These are phyloP conservation scores for Globisporangium abappressorium DNA, from an alignment of 352 stramenopile genomes.

Conservation along the genomic window DNA sequence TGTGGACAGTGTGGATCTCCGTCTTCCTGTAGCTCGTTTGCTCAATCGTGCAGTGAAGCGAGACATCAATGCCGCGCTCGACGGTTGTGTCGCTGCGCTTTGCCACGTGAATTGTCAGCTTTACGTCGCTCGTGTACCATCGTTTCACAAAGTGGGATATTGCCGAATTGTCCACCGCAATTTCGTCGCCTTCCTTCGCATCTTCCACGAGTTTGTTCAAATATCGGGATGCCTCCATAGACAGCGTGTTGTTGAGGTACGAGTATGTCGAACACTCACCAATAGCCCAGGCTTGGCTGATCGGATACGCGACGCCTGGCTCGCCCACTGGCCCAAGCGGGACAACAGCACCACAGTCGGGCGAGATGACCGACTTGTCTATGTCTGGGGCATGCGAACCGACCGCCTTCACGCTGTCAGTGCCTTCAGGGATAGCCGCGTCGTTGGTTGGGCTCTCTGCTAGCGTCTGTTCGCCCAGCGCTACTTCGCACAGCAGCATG, in stretches of 20 bases:
- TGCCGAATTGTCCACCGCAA: background rate
- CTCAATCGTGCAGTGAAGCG: conserved; percentile 1
- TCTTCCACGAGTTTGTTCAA: background rate
- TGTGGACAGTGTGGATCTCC: background rate
- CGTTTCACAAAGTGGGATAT: background rate
- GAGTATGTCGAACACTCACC: background rate
- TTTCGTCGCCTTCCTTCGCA: background rate
- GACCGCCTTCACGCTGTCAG: conserved; percentile 4
- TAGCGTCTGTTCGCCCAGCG: conserved; percentile 27
- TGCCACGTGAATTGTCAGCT: background rate
- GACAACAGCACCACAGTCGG: conserved; percentile 4
- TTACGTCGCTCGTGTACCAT: background rate
- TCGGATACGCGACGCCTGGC: conserved; percentile 5
- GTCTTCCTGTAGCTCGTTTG: background rate
- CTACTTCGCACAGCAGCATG: conserved; percentile 66
- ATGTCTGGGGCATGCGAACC: background rate
- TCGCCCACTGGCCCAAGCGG: background rate
- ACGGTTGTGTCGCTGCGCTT: background rate
- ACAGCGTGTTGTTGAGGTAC: background rate
- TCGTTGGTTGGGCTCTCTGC: background rate
- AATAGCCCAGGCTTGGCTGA: conserved; percentile 4
- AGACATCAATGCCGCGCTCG: background rate
- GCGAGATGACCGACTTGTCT: conserved; percentile 1
- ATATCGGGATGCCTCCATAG: background rate
- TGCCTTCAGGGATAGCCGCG: background rate